Evolutionary conservation across 1,284 basidiomycete genomes (phyloP), one percentile per base, ranked within the genome.

Genomic region (Fomitopsis schrenkii): DNA sequence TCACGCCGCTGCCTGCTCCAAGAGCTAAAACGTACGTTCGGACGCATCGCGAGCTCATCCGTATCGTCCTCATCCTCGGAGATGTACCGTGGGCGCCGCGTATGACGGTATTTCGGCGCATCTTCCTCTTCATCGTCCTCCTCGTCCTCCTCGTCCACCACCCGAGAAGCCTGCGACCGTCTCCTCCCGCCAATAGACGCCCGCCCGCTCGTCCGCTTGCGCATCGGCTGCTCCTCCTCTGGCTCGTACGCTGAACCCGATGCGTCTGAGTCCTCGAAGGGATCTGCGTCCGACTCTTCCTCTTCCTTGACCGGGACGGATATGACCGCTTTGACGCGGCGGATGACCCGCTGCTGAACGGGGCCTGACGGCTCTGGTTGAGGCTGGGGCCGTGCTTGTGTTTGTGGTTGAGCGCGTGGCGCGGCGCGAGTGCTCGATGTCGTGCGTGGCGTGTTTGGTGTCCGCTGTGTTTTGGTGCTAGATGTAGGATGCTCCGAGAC

Each of bases 271-370:
- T 62, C 38, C 12, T 40, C 67, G 33, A 64, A 45, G 10, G 35
- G 28, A 5, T 67, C 68, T 15, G 30, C 67, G 3, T 68, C 72
- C 42, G 64, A 64, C 5, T 74, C 74, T 28, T 63, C 64, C 65
- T 81, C 79, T 62, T 81, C 78, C 63, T 81, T 80, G 42, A 80
- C 74, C 19, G 78, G 79, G 3, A 79, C 72, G 55, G 81, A 72
- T 19, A 81, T 71, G 3, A 79, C 68, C 36, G 80, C 78, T 5
- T 77, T 76, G 19, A 82, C 80, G 15, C 78, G 78, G 22, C 79
- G 76, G 33, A 81, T 72, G 22, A 80, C 59, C 30, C 66, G 66
- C 48, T 74, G 68, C 26, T 64, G 60, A 5, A 26, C 50, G 19
- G 52, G 19, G n/a, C 52, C 28, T 2, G 50, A 53, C 17, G 63